phyloP scores from a whole-genome alignment of 2,329 filamentous ascomycete species.

The Amesomyces nigricolor region DNA sequence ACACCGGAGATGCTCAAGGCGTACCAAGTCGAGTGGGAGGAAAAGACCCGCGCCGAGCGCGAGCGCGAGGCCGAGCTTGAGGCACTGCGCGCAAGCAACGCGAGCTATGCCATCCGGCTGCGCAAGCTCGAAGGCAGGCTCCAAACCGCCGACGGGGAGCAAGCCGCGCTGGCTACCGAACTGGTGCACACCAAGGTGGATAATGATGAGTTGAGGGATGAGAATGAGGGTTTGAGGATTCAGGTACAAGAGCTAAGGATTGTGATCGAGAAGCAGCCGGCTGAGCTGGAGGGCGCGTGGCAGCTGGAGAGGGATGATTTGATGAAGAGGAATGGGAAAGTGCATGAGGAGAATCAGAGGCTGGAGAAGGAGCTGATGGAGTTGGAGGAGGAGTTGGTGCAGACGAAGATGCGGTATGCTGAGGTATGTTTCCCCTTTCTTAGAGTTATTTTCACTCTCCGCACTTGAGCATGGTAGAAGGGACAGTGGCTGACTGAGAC shows the following conservation, averaged over 20 bases:
- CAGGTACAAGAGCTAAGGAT: conserved; percentile 80
- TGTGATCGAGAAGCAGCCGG: conserved; percentile 84
- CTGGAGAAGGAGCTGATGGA: conserved; percentile 87
- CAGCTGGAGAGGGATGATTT: conserved; percentile 82
- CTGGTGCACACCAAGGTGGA: conserved; percentile 88
- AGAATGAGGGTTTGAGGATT: conserved; percentile 80
- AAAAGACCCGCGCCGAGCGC: conserved; percentile 75
- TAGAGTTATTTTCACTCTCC: conserved; percentile 17
- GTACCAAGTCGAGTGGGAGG: conserved; percentile 87
- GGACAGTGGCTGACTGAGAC: neutral
- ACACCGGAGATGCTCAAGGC: conserved; percentile 73
- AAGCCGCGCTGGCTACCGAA: conserved; percentile 85
- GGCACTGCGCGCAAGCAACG: conserved; percentile 60
- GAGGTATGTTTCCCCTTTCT: conserved; percentile 62
- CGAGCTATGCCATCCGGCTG: conserved; percentile 66
- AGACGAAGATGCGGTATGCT: conserved; percentile 90
- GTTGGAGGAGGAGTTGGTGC: conserved; percentile 86
- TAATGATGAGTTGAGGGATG: conserved; percentile 81
- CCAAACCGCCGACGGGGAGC: conserved; percentile 82
- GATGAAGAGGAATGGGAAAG: conserved; percentile 86
- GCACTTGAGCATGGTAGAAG: neutral
- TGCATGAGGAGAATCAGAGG: conserved; percentile 85
- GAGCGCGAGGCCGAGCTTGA: conserved; percentile 79
- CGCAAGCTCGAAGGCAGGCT: conserved; percentile 81
- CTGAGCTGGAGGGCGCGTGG: conserved; percentile 77